Evolutionary conservation across 2,329 filamentous ascomycete genomes (phyloP).

Genomic region (Septoria petroselini): DNA sequence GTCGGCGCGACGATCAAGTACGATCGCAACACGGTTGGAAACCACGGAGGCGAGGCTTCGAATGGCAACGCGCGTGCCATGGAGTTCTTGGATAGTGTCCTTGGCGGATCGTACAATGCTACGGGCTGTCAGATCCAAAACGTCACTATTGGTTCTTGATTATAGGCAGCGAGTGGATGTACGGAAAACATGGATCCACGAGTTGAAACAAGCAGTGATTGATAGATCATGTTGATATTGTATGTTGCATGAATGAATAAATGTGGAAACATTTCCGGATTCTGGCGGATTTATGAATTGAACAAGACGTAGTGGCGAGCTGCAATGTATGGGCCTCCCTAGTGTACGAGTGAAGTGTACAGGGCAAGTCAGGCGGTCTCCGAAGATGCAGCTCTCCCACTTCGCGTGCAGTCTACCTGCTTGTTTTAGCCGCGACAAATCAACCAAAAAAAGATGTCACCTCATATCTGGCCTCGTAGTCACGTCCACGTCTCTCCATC

Average conservation of each 20-base stretch:
- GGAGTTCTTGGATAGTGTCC: constrained; percentile 27
- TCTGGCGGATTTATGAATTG: no score
- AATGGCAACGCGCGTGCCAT: constrained; percentile 39
- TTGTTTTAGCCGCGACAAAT: constrained; percentile 2
- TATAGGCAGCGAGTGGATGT: no score
- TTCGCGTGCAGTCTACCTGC: constrained; percentile 2
- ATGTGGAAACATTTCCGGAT: no score
- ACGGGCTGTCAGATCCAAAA: constrained; percentile 32
- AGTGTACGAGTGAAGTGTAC: no score
- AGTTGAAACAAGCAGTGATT: no score
- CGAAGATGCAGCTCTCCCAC: constrained; percentile 5
- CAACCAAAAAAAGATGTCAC: no score
- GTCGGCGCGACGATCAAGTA: constrained; percentile 46
- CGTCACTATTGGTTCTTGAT: constrained; percentile 24
- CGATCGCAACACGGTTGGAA: constrained; percentile 46
- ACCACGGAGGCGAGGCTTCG: constrained; percentile 40
- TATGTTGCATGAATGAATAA: not conserved
- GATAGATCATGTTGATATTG: not conserved
- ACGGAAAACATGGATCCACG: not conserved
- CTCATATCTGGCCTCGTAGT: no score
- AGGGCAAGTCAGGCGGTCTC: constrained; percentile 8
- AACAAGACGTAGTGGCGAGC: no score
- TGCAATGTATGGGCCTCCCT: no score
- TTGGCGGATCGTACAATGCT: constrained; percentile 27
- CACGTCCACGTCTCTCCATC: no score